These are phyloP conservation scores for Monilinia fructigena DNA, from an alignment of 2,329 filamentous ascomycete species.

Conservation along the genomic window DNA sequence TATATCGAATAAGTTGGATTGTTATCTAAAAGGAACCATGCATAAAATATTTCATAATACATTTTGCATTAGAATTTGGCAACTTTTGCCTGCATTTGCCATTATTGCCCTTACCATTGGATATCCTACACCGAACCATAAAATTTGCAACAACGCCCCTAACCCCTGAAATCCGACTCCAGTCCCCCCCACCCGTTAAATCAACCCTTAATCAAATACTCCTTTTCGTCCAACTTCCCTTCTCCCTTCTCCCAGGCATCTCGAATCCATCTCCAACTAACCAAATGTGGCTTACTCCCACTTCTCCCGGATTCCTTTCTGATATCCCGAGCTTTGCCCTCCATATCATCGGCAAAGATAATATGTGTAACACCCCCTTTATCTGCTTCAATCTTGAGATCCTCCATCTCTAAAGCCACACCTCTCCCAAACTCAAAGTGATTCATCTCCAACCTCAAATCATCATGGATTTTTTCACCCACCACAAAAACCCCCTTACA, in stretches of 20 bases:
- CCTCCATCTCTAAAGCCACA: constrained; percentile 41
- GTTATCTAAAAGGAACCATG: too few relatives aligned
- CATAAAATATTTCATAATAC: too few relatives aligned
- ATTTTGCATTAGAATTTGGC: too few relatives aligned
- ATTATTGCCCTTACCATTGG: too few relatives aligned
- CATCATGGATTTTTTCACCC: constrained; percentile 37
- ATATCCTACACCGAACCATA: too few relatives aligned
- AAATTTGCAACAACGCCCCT: too few relatives aligned
- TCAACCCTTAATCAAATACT: constrained; percentile 42
- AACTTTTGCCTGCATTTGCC: too few relatives aligned
- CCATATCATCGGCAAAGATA: constrained; percentile 52
- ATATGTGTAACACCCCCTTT: constrained; percentile 68
- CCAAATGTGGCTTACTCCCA: constrained; percentile 58
- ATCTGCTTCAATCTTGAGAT: constrained; percentile 43
- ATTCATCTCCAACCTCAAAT: constrained; percentile 50
- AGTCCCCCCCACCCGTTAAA: background rate
- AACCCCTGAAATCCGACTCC: background rate
- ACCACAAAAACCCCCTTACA: constrained; percentile 41
- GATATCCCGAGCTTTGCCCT: constrained; percentile 41
- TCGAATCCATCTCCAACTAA: constrained; percentile 70
- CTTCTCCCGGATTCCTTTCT: constrained; percentile 47
- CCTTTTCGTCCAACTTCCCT: constrained; percentile 78
- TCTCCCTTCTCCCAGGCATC: constrained; percentile 74
- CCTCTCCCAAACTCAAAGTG: constrained; percentile 71
- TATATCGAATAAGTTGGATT: too few relatives aligned